Evolutionary conservation across 192 early-diverging fungal genomes (phyloP).

Genomic region (Phlyctochytrium arcticum): DNA sequence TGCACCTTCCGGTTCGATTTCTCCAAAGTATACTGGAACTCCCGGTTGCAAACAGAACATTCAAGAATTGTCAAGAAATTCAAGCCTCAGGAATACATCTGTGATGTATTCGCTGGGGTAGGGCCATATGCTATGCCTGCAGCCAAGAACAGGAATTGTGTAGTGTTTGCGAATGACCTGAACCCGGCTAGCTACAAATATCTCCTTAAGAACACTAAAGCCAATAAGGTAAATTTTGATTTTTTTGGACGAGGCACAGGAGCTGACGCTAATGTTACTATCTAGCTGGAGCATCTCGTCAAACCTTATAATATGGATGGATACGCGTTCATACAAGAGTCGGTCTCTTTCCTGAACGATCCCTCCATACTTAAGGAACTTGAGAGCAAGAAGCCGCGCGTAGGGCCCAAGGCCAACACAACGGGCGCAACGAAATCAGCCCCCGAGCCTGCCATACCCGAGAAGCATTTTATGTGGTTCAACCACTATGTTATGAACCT

Average conservation of each 20-base stretch:
- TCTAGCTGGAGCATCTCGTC: conserved; percentile 61
- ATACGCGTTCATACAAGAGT: conserved; percentile 79
- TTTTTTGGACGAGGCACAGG: background rate
- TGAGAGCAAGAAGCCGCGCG: conserved; percentile 2
- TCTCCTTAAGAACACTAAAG: conserved; percentile 71
- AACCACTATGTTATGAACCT: conserved; percentile 99
- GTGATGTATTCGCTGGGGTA: conserved; percentile 97
- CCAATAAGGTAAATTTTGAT: conserved; percentile 79
- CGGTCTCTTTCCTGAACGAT: conserved; percentile 60
- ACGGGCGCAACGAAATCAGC: conserved; percentile 7
- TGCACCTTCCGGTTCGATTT: conserved; percentile 93
- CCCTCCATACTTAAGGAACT: conserved; percentile 24
- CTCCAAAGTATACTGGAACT: conserved; percentile 99
- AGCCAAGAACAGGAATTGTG: conserved; percentile 66
- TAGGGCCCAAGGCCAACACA: conserved; percentile 1
- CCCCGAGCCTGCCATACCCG: conserved; percentile 14
- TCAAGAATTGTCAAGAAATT: conserved; percentile 84
- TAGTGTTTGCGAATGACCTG: conserved; percentile 96
- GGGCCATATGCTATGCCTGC: conserved; percentile 95
- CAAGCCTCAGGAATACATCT: conserved; percentile 64
- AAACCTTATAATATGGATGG: conserved; percentile 85
- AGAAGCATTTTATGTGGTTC: conserved; percentile 56
- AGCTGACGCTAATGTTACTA: background rate
- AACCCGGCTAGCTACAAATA: conserved; percentile 87
- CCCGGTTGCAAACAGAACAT: conserved; percentile 91